Base-by-base conservation (phyloP, 2,329 filamentous ascomycete species). In the Dichotomopilus funicola region DNA sequence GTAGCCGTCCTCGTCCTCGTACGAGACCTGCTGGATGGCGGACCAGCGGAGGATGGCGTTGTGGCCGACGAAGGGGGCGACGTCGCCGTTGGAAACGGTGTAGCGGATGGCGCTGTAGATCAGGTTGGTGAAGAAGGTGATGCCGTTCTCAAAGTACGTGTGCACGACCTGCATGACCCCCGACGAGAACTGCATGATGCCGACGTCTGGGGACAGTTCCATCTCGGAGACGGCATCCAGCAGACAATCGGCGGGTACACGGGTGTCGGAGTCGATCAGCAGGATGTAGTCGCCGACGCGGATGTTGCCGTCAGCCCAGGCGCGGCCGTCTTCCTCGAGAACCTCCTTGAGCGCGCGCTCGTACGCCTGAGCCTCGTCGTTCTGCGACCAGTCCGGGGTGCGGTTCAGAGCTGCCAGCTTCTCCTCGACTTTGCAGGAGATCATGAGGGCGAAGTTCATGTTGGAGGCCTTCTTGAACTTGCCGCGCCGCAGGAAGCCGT, bases 241-340 rank as follows among this genome's bases (percentile, higher is more conserved):
- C 58, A 92, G 76, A 65, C 88, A 92, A 69, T 91, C 88, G 41
- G 78, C 73, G 1, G 88, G 88, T 2, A 90, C 87, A 70, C 87
- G 86, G 35, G 87, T 91, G 69, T 91, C 87, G 1, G 87, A 90
- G 72, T 90, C 87, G 66, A 90, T 87, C 57, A 91, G 73, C 36
- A 88, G 74, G 57, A 91, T 89, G 70, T 91, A 91, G 71, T 95
- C 89, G 54, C 90, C 90, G 27, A 95, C 76, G 51, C 89, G 88
- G 63, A 95, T 86, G 70, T 94, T 91, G 59, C 89, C 90, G 66
- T 90, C 88, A 13, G 89, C 89, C 87, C 86, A 88, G 34, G 87
- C 87, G 34, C 85, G 81, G 13, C 84, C 83, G 55, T 88, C 78
- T 49, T 85, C 81, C 47, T 84, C 78, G 40, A 91, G 76, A 13